Evolutionary conservation across 2,329 filamentous ascomycete species (phyloP), one percentile per base, ranked within the genome.

Genomic region (Plectosphaerella sp.): DNA sequence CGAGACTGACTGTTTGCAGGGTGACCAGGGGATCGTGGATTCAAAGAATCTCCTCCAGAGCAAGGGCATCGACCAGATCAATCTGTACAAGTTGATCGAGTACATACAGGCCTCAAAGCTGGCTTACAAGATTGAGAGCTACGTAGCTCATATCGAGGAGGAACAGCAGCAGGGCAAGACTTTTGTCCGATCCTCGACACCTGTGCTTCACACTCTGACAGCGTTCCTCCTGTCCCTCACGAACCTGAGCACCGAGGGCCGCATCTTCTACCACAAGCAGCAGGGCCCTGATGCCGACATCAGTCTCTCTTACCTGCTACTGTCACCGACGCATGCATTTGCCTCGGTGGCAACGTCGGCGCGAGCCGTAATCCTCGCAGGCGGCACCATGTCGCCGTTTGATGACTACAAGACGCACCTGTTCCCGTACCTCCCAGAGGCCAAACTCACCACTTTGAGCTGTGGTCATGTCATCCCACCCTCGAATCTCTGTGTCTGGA

Each of bases 311-410:
- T 99, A 97, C 65, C 83, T 96, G 60, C 80, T 99, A 5, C 80
- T 99, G 1, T 94, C 96, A 33, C 93, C 94, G 1, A 92, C 92
- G 0, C 86, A 93, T 61, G 90, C 95, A 59, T 97, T 99, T 68
- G 87, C 87, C 8, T 88, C 92, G 11, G 88, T 97, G 49, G 90
- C 93, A 2, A 84, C 89, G 28, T 85, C 88, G 56, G 91, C 94
- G 1, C 80, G 91, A 53, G 89, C 93, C 2, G 88, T 99, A 4
- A 87, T 99, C 42, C 75, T 99, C 4, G 94, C 92, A 0, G 94
- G 94, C 53, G 94, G 94, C 20, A 99, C 94, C 24, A 97, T 99
- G 94, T 96, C 94, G 3, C 94, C 94, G 0, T 96, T 97, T 74
- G 82, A 87, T 22, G 94, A 97, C 70, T 99, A 96, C 69, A 85